Percentiles rank a stretch among this genome's conserved stretches.
phyloP scores from a whole-genome alignment of 495 filamentous ascomycete species.

The Neurospora sp. region DNA sequence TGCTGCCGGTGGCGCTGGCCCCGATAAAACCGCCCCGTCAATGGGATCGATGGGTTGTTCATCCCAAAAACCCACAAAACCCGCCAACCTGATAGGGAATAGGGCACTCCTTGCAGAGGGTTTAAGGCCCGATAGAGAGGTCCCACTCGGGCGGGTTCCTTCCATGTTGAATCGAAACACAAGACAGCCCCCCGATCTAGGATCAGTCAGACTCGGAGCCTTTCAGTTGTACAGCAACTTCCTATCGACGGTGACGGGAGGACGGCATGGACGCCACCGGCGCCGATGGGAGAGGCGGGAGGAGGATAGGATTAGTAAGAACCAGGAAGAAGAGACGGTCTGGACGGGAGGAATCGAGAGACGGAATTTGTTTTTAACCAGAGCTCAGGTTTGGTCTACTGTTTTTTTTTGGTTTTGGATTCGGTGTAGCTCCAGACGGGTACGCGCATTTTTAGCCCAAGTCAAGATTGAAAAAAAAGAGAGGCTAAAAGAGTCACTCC shows the following conservation, averaged over 20 bases:
- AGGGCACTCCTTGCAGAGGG: background rate
- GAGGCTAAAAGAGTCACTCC: background rate
- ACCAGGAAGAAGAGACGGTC: background rate
- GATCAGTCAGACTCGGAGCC: background rate
- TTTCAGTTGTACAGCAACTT: background rate
- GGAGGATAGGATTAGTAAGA: background rate
- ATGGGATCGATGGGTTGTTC: background rate
- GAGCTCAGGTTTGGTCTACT: background rate
- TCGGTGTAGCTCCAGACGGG: background rate
- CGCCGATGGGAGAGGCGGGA: background rate
- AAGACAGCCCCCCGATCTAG: background rate
- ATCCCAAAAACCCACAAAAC: background rate
- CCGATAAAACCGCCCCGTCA: background rate
- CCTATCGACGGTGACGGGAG: background rate
- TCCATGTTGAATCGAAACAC: background rate
- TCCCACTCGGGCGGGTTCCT: background rate
- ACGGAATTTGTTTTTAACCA: background rate
- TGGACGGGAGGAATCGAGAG: background rate
- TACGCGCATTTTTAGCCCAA: background rate
- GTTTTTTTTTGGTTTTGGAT: background rate
- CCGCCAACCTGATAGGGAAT: background rate
- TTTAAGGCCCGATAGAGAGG: background rate
- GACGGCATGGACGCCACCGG: background rate
- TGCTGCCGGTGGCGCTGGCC: background rate
- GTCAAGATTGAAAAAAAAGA: background rate